A percentile compares a stretch with the other conserved stretches of the same genome.
Conservation (phyloP, 768 basidiomycete species). For the Hysterangium stoloniferum region DNA sequence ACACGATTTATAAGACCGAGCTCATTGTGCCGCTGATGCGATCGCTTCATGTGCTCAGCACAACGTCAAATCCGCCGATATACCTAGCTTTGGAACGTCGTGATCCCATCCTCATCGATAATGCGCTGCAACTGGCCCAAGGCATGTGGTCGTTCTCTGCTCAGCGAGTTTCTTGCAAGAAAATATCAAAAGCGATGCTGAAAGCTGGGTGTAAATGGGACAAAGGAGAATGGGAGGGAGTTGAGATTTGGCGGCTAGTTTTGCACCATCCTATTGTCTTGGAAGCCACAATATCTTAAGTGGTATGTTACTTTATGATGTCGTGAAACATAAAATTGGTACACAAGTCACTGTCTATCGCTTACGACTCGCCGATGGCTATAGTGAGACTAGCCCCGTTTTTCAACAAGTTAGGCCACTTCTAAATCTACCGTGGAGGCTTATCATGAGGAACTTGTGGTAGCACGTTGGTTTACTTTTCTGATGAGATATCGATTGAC, state of each 20-base stretch:
- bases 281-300: no score
- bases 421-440: no score
- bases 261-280: no score
- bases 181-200: slow-evolving; percentile 52
- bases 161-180: slow-evolving; percentile 49
- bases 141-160: slow-evolving; percentile 48
- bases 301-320: no score
- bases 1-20: slow-evolving; percentile 64
- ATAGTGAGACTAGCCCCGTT: no score
- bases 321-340: no score
- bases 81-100: slow-evolving; percentile 70
- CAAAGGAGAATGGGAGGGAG: slow-evolving; percentile 66
- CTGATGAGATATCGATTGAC: no score
- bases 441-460: no score
- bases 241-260: slow-evolving; percentile 69
- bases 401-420: no score
- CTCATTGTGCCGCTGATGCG: slow-evolving; percentile 65
- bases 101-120: slow-evolving; percentile 58
- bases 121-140: slow-evolving; percentile 48
- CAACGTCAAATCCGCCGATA: slow-evolving; percentile 33
- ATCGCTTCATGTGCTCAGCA: slow-evolving; percentile 50
- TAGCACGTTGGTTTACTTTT: no score
- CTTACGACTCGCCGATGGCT: no score
- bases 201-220: slow-evolving; percentile 54
- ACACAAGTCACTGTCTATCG: no score